Conservation (phyloP, 352 stramenopile genomes). For the Phytophthora quininea region DNA sequence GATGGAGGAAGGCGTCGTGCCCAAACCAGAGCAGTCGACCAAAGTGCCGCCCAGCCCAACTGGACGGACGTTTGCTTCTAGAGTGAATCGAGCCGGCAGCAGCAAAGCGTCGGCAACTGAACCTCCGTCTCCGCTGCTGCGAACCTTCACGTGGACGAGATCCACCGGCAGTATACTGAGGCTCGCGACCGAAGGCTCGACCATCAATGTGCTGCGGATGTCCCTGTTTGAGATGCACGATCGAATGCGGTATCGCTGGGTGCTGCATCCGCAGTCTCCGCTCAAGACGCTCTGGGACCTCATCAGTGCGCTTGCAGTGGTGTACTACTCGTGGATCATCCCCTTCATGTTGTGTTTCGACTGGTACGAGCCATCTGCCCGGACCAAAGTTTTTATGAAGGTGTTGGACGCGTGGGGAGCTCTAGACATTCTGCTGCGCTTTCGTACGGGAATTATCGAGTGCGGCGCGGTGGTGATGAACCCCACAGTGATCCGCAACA, state of each 20-base stretch:
- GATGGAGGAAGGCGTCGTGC: neutral
- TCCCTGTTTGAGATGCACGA: conserved; percentile 68
- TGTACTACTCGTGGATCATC: conserved; percentile 80
- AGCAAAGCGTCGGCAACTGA: conserved; percentile 6
- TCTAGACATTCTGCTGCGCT: conserved; percentile 56
- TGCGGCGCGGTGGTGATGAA: conserved; percentile 67
- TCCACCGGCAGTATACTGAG: conserved; percentile 21
- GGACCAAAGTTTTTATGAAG: conserved; percentile 46
- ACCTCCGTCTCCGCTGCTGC: conserved; percentile 3
- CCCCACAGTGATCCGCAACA: conserved; percentile 44
- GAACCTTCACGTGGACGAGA: conserved; percentile 21
- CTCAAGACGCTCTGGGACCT: conserved; percentile 68
- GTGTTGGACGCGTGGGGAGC: conserved; percentile 57
- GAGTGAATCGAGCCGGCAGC: conserved; percentile 9
- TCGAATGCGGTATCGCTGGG: conserved; percentile 48
- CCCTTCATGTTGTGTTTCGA: conserved; percentile 75
- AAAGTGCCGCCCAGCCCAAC: neutral
- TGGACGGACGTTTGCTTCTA: neutral
- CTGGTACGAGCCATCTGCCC: conserved; percentile 47
- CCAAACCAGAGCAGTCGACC: neutral
- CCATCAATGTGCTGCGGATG: conserved; percentile 70
- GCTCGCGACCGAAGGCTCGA: conserved; percentile 16
- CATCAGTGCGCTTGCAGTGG: conserved; percentile 53
- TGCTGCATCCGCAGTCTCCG: conserved; percentile 57
- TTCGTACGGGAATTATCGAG: conserved; percentile 65